Evolutionary conservation across 2,329 filamentous ascomycete genomes (phyloP).

Genomic region (Lachnellula cervina): DNA sequence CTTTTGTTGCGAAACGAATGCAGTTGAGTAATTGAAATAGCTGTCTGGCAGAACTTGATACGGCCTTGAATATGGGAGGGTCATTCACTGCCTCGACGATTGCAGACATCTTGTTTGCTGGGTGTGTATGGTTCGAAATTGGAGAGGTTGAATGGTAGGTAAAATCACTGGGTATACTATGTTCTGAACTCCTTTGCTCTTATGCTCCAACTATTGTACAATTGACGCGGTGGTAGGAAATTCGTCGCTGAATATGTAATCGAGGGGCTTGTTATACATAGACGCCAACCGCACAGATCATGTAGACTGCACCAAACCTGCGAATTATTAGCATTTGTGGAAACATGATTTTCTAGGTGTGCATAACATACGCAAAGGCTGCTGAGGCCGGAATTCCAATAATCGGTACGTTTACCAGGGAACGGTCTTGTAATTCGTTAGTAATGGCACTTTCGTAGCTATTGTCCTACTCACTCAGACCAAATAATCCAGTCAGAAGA

Average conservation of each 20-base stretch:
- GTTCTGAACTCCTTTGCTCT: conserved; percentile 24
- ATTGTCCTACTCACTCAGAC: conserved; percentile 61
- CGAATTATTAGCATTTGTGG: conserved; percentile 13
- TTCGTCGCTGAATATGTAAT: conserved; percentile 17
- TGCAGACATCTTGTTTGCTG: conserved; percentile 25
- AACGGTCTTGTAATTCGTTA: conserved; percentile 60
- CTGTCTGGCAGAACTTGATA: conserved; percentile 72
- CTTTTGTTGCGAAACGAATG: conserved; percentile 52
- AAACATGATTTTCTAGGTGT: background rate
- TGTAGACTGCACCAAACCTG: conserved; percentile 91
- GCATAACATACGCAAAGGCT: conserved; percentile 85
- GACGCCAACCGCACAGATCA: conserved; percentile 98
- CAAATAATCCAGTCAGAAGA: conserved; percentile 71
- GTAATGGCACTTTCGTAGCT: background rate
- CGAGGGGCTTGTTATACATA: conserved; percentile 63
- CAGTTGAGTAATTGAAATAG: conserved; percentile 60
- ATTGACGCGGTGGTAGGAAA: conserved; percentile 21
- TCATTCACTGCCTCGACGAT: conserved; percentile 21
- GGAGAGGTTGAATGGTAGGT: conserved; percentile 1
- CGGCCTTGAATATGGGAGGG: conserved; percentile 63
- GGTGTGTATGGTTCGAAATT: background rate
- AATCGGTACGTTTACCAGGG: conserved; percentile 67
- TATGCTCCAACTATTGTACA: conserved; percentile 31
- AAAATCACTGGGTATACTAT: conserved; percentile 17
- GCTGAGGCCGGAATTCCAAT: conserved; percentile 83